Evolutionary conservation across 306 rosid genomes (phyloP).

Genomic region (Pueraria montana): DNA sequence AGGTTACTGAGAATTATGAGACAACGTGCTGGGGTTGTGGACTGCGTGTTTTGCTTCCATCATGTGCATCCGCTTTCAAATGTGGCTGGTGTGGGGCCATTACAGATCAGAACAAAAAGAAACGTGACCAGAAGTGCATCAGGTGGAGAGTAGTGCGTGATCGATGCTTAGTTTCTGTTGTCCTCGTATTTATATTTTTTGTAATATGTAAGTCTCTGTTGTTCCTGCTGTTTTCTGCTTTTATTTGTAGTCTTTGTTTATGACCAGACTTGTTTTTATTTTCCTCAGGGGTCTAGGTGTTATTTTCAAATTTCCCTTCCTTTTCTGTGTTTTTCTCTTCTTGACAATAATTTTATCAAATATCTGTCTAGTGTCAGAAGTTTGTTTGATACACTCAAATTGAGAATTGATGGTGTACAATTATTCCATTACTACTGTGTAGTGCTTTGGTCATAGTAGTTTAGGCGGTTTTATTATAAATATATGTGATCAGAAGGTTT

Average conservation of each 20-base stretch:
- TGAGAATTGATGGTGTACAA: not conserved
- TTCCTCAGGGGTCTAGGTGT: constrained; percentile 1
- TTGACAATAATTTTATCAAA: constrained; percentile 33
- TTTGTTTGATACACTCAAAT: constrained; percentile 41
- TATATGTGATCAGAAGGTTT: constrained; percentile 15
- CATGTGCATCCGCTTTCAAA: constrained; percentile 72
- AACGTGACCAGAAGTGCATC: constrained; percentile 61
- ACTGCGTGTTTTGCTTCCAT: constrained; percentile 73
- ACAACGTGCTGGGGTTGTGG: constrained; percentile 99
- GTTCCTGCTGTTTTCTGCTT: constrained; percentile 37
- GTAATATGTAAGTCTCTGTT: constrained; percentile 74
- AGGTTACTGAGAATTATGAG: constrained; percentile 62
- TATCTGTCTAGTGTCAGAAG: not conserved
- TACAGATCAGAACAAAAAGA: constrained; percentile 67
- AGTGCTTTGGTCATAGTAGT: constrained; percentile 20
- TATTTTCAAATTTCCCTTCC: not conserved
- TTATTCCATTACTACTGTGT: constrained; percentile 16
- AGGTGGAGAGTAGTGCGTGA: constrained; percentile 82
- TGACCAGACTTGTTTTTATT: constrained; percentile 33
- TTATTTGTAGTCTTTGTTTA: not conserved
- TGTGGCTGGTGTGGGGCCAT: constrained; percentile 99
- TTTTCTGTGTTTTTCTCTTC: not conserved
- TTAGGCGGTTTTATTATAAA: constrained; percentile 9
- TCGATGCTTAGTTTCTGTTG: constrained; percentile 71
- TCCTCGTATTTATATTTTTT: constrained; percentile 77